Base-by-base conservation (phyloP, 495 filamentous ascomycete genomes). In the Aspergillus panamensis region DNA sequence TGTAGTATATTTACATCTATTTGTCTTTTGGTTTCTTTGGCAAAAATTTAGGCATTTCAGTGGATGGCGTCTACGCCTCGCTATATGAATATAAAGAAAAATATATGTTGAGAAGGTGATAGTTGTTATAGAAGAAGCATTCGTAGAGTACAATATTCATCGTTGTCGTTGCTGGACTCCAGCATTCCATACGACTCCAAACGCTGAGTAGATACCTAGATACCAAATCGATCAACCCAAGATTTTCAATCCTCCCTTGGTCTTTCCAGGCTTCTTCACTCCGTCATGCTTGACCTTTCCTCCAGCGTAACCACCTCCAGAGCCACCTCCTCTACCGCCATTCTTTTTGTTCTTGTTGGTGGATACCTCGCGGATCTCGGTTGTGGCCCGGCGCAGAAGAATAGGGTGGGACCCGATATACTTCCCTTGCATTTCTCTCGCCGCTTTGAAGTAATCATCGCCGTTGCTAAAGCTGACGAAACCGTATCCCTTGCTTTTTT, bases 341-440 rank as follows among this genome's bases (percentile, higher is more conserved):
- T 79, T 78, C 56, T 79, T 78, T 32, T 73, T 77, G 42, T 68
- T 64, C 66, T 79, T 80, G 40, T 62, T 65, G 55, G 70, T 74
- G 14, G 79, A 76, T 20, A 82, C 78, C 14, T 88, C 84, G 62
- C 87, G 89, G 66, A 97, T 87, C 74, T 97, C 92, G 25, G 95
- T 96, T 48, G 86, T 96, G 66, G 89, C 90, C 65, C 92, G 86
- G 70, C 87, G 85, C 58, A 97, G 77, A 43, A 89, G 76, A 8
- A 98, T 85, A 1, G 94, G 94, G 72, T 97, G 94, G 65, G 91
- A 96, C 39, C 95, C 94, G 70, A 98, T 97, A 69, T 98, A 98
- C 77, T 98, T 97, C 47, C 92, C 92, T 69, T 97, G 87, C 95
- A 98, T 98, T 73, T 97, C 95, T 74, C 92, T 87, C 60, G 89